Evolutionary conservation across 805 yeast species (phyloP), one percentile per base, ranked within the genome.

Genomic region (Metschnikowia hibisci): DNA sequence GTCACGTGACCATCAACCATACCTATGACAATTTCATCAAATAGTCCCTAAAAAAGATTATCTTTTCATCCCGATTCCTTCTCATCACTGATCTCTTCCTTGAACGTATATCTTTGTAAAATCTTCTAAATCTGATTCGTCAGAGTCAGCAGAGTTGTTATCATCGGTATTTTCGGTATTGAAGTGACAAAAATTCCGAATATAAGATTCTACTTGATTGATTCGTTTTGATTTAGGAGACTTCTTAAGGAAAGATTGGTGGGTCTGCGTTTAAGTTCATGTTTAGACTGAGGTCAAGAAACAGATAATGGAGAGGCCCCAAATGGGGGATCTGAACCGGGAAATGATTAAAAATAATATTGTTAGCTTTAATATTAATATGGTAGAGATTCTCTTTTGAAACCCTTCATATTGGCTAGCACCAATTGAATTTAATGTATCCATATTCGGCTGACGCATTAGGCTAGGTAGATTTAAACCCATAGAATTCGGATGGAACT

Each of bases 241-340:
- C 9, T 6, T 28, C 39, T 5, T n/a, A 23, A 10, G 15, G 29
- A 12, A 29, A 25, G 13, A 27, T 16, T n/a, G 28, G 16, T 27
- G 39, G 12, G 28, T 20, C 39, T 9, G 35, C 15, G 22, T 43
- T 36, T 14, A 43, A 28, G 39, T 43, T 35, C 46, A 43, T 39
- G 23, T 43, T 32, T 6, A 43, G 31, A 27, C 32, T 42, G 32
- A 43, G 32, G 30, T 43, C 44, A 23, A 42, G 40, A 13, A 43
- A 34, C 32, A 16, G 32, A 18, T 33, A 43, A 32, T 23, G 36
- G 8, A 29, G 41, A 18, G 34, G 25, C 26, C 39, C 39, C 39
- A 32, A 32, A 32, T 37, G 40, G 37, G 38, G 47, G 39, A 40
- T 41, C 35, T 27, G 50, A 25, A 32, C 34, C 8, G 45, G 46